These are phyloP conservation scores for Pleurotus sapidus DNA, from an alignment of 768 basidiomycete genomes.

Conservation along the genomic window DNA sequence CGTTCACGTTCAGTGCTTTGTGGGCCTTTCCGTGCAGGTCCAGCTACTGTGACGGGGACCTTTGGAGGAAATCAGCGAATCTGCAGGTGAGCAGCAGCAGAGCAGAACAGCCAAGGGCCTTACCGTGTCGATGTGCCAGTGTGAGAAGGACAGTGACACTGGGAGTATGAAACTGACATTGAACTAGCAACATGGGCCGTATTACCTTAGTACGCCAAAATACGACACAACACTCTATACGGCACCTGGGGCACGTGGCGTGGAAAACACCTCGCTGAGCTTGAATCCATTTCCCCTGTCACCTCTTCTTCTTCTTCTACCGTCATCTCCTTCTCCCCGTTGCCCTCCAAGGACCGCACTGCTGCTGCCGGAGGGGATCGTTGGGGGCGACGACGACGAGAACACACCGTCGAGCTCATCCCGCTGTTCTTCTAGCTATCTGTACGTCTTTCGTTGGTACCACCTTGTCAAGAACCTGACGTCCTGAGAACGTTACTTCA, in stretches of 20 bases:
- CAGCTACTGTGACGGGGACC: neutral
- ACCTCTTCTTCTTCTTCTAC: neutral
- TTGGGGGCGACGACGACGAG: too few species aligned
- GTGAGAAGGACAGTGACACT: constrained; percentile 1
- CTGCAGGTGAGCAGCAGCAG: neutral
- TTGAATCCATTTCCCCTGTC: neutral
- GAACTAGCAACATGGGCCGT: constrained; percentile 5
- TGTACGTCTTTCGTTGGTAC: too few species aligned
- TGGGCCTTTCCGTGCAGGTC: too few species aligned
- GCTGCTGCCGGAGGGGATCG: too few species aligned
- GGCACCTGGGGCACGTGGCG: neutral
- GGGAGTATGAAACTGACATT: neutral
- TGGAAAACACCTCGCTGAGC: constrained; percentile 1
- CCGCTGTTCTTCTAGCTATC: too few species aligned
- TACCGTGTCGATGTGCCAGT: neutral
- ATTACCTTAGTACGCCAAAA: constrained; percentile 5
- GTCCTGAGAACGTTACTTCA: constrained; percentile 2
- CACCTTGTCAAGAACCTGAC: neutral
- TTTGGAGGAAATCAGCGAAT: neutral
- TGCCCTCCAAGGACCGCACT: neutral
- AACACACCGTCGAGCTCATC: too few species aligned
- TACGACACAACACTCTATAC: constrained; percentile 2
- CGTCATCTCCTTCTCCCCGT: neutral
- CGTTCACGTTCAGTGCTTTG: too few species aligned
- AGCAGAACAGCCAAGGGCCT: neutral